Percentiles rank a stretch among this genome's conserved stretches.
Conservation (phyloP, 768 basidiomycete genomes). For the Sarcomyxa edulis region DNA sequence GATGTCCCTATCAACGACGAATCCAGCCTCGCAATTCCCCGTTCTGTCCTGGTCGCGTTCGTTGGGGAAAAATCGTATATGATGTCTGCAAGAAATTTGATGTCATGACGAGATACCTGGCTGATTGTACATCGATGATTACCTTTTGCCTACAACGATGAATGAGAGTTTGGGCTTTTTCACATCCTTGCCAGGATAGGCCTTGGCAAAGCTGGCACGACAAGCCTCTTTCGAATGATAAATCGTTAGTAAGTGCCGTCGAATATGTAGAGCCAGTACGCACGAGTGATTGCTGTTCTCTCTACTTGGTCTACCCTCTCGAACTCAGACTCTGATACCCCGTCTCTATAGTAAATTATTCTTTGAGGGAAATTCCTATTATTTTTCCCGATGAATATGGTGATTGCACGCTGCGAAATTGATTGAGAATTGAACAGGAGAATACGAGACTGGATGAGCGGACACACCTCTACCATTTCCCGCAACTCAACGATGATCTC, state of each 20-base stretch:
- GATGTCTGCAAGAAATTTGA: conserved; percentile 35
- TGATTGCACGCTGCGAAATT: conserved; percentile 13
- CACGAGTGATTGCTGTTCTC: conserved; percentile 39
- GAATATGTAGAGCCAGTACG: too few species aligned
- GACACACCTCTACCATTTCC: conserved; percentile 29
- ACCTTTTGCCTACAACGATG: conserved; percentile 55
- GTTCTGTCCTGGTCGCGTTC: conserved; percentile 51
- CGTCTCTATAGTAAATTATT: conserved; percentile 45
- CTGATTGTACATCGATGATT: conserved; percentile 14
- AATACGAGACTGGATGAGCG: background rate
- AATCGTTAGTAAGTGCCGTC: background rate
- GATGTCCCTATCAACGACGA: conserved; percentile 69
- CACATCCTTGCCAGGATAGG: conserved; percentile 8
- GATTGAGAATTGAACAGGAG: background rate
- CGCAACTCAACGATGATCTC: conserved; percentile 43
- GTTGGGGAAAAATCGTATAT: conserved; percentile 43
- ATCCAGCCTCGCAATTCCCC: conserved; percentile 74
- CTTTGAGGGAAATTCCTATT: conserved; percentile 13
- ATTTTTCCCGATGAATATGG: conserved; percentile 10
- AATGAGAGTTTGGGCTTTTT: conserved; percentile 35
- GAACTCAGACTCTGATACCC: conserved; percentile 40
- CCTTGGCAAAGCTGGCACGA: conserved; percentile 12
- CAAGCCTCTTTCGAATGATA: background rate
- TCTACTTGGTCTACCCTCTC: conserved; percentile 33
- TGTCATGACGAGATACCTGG: background rate